Base-by-base conservation (phyloP, 805 yeast species). In the Saccharomyces paradoxus region DNA sequence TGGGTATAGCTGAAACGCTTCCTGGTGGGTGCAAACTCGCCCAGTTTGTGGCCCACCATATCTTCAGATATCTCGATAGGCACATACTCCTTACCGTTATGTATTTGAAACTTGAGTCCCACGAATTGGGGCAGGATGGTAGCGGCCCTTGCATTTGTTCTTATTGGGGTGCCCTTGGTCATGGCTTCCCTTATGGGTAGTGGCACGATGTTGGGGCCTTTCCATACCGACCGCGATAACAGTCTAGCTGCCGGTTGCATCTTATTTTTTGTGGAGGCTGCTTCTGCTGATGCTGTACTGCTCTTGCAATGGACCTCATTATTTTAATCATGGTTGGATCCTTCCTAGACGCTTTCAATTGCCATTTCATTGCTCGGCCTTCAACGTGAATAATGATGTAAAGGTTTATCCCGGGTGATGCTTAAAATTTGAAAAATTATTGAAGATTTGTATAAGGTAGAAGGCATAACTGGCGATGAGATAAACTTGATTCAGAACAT, bases 81-180 rank as follows among this genome's bases (percentile, higher is more conserved):
- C 44, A 90, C 96, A 67, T 91, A 94, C 62, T 89, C 96, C 67
- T 86, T 88, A 29, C 99, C 99, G 72, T 94, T 94, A 73, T 94
- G 99, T 37, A 94, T 88, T 71, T 94, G 96, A 71, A 94, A 94
- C 63, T 84, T 86, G 54, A 94, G 76, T 4, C 99, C 99, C 32
- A 94, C 96, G 72, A 94, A 92, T 68, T 89, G 96, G 22, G 99
- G 99, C 50, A 94, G 75, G 53, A 94, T 88, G 21, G 98, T 94
- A 67, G 98, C 94, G 37, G 92, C 76, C 69, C 99, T 81, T 47
- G 97, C 97, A 63, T 90, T 89, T n/a, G 99, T 94, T 74, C 97
- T 80, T 57, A 94, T 88, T 3, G 98, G 96, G 1, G 88, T 80
- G 21, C 87, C 87, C 53, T 84, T 84, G 59, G 82, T 81, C 56